Conservation (phyloP, 1,284 basidiomycete species). For the Microbotryum lychnidis-dioicae region DNA sequence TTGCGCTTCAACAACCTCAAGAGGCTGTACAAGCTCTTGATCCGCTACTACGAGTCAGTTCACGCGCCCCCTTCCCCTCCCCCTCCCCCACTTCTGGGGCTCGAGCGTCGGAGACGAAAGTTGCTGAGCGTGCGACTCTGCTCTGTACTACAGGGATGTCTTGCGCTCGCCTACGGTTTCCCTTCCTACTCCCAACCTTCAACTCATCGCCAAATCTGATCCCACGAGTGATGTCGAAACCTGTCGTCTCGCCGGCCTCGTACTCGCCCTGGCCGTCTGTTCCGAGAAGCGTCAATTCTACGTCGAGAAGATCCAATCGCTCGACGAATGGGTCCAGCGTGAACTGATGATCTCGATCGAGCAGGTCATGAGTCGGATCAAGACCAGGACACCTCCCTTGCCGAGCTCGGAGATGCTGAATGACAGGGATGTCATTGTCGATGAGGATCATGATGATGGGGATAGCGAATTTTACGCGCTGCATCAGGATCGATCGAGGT, state of each 20-base stretch:
- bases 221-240: slow-evolving; percentile 48
- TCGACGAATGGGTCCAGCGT: slow-evolving; percentile 71
- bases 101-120: background rate
- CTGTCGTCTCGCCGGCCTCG: slow-evolving; percentile 67
- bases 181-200: slow-evolving; percentile 69
- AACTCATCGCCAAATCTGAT: slow-evolving; percentile 69
- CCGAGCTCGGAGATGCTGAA: background rate
- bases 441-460: background rate
- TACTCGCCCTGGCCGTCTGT: slow-evolving; percentile 81
- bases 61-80: too few relatives aligned
- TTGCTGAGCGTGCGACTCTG: background rate
- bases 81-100: background rate
- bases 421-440: slow-evolving; percentile 11
- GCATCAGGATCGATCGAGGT: slow-evolving; percentile 65
- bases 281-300: slow-evolving; percentile 58
- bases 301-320: slow-evolving; percentile 70
- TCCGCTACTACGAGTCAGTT: slow-evolving; percentile 61
- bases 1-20: slow-evolving; percentile 75
- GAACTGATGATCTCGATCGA: slow-evolving; percentile 77
- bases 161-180: slow-evolving; percentile 57
- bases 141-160: slow-evolving; percentile 46
- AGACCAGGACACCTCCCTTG: slow-evolving; percentile 5
- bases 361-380: slow-evolving; percentile 69
- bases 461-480: slow-evolving; percentile 51
- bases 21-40: slow-evolving; percentile 73